Evolutionary conservation across 1,284 basidiomycete genomes (phyloP), one percentile per base, ranked within the genome.

Genomic region (Fomitiporia mediterranea): DNA sequence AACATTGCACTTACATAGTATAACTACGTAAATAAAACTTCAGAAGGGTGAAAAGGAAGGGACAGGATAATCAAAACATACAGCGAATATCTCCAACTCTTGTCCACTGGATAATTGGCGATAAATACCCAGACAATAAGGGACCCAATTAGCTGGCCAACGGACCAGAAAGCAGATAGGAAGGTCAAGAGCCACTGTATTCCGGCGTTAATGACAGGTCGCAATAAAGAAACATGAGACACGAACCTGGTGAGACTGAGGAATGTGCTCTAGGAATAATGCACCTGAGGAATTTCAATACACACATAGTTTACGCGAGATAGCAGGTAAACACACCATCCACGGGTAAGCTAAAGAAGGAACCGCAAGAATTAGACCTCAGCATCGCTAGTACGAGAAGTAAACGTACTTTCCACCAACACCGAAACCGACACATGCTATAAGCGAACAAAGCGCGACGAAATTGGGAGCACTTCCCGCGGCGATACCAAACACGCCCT

Each of bases 41-140:
- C n/a, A 46, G 19, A 37, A 42, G 47, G 6, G 44, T 57, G 34
- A 32, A 32, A 51, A 50, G 27, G 35, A 34, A 28, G 17, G 21
- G 21, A 38, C 17, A 17, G 9, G 57, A 51, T 56, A 57, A 21
- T 64, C 17, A 28, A 61, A 19, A 67, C 67, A 56, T 68, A 83
- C 78, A 79, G 72, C 28, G 79, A 76, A 68, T 83, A 84, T 64
- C 83, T 72, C 82, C 82, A 84, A 23, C 82, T 82, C 70, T 75
- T 76, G 65, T 84, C 65, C 66, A 55, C 64, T 61, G 28, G 64
- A 55, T 60, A 81, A 60, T 78, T 77, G n/a, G 70, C 72, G 56
- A 82, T 78, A 62, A 81, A 77, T 3, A 66, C 69, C 74, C 78
- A 79, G n/a, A 75, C 71, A 25, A 83, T 71, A 39, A 82, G 63